Base-by-base conservation (phyloP, 441 rosid species). In the Croton laevigatus region DNA sequence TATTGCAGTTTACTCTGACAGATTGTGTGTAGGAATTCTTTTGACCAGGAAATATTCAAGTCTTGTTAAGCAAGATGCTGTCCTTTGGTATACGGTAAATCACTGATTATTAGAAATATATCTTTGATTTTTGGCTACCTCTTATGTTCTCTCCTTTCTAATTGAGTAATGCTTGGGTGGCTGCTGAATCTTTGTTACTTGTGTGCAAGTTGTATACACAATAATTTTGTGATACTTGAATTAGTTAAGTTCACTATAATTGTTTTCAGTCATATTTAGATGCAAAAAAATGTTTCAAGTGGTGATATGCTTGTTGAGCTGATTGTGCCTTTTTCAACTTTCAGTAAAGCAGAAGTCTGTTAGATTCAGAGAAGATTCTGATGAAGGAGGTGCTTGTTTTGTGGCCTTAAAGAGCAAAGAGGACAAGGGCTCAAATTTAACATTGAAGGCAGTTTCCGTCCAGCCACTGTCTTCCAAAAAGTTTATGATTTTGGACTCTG, bases 401-500 rank as follows among this genome's bases (percentile, higher is more conserved):
- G 84, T 86, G 73, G 71, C 80, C 62, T 83, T 89, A 73, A 71
- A 78, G 76, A 74, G 73, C 11, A 69, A 79, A 63, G 84, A 74
- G 63, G 71, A 27, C 58, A 66, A 72, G 62, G 78, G 69, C 49
- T 40, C 52, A 57, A 80, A 80, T 72, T 76, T 37, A 7, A 71
- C 81, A 22, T 40, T 66, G 65, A 91, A 84, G 83, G 88, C 87
- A 10, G 73, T 83, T 75, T 85, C 87, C 34, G 79, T 89, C 66
- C 86, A 85, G 72, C 85, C 86, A 57, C 62, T 89, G 66, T 88
- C 90, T 55, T 63, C 82, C 32, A 84, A 79, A 61, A 85, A 77
- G 71, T 86, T 86, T 67, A 51, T 88, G 74, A 75, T 89, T 68
- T 83, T 88, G 86, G 88, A 88, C 78, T 82, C 90, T 74, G 40